Base-by-base conservation (phyloP, 2,329 filamentous ascomycete species). In the Colletotrichum sp. region DNA sequence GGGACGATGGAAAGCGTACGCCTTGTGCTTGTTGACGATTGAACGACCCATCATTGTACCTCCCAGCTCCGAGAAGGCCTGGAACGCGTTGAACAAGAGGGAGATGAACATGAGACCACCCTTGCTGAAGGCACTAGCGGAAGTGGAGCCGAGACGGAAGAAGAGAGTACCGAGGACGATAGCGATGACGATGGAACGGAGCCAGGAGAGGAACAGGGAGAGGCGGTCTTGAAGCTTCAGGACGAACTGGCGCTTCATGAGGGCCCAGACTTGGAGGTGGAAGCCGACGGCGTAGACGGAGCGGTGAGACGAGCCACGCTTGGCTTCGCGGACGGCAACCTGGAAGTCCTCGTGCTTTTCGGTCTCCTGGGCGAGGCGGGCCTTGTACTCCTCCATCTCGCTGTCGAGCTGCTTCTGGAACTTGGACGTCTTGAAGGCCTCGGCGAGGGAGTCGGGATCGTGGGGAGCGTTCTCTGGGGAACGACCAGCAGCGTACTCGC, bases 191-290 rank as follows among this genome's bases (percentile, higher is more conserved):
- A 96, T 92, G 73, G 86, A 89, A 10, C 90, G 87, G 55, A 90
- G 78, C 94, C 94, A 97, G 3, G 93, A 93, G 34, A 97, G 91
- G 16, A 89, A 86, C 7, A 98, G 88, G n/a, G 93, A 92, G 81
- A 96, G 94, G 74, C 93, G 93, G 83, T 98, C 95, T 83, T 98
- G 95, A 87, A 95, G 93, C 86, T 97, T 97, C 80, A 98, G 92
- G 68, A 94, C 88, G 83, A 96, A 97, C 83, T 98, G 95, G 7
- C 95, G 92, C 83, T 95, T 93, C 90, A 96, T 94, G 77, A 97
- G 85, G 1, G 94, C 94, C 93, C 93, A 96, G 26, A 97, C 89
- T 82, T 98, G 96, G 2, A 95, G 87, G 78, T 96, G 92, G 85
- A 97, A 97, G 0, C 95, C 95, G 70, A 96, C 93, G 1, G 92